Evolutionary conservation across 2,329 filamentous ascomycete species (phyloP), one percentile per base, ranked within the genome.

Genomic region (Diatrype stigma): DNA sequence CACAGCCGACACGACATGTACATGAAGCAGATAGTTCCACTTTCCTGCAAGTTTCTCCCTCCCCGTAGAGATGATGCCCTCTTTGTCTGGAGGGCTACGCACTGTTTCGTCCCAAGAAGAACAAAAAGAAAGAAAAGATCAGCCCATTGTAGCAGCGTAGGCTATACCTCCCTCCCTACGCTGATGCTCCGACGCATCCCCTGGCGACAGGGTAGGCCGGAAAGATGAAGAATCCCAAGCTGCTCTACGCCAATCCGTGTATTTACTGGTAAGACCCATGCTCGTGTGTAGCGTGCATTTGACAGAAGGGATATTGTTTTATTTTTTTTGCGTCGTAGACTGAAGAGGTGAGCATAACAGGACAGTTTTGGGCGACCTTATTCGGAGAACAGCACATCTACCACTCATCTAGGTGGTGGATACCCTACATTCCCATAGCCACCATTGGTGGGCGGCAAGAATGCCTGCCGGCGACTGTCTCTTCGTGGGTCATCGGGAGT

Each of bases 391-490:
- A 59, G 47, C 53, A 30, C 10, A 46, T 22, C 51, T 21, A 53
- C 38, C 45, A 50, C 19, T 19, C 4, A 48, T 56, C 66, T 62
- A 61, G 63, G 63, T 48, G 61, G 60, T 30, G 66, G 59, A 56
- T 69, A 70, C 46, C 68, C 67, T 48, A 65, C 60, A 42, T 57
- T 65, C 55, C 59, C 62, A 37, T 63, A 63, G 58, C 65, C 55
- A 61, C 73, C 65, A 53, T 76, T 74, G 2, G 75, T 69, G 8
- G 74, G 72, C 52, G 75, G 63, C 14, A 77, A 77, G 60, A 81
- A 80, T 1, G 76, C 78, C 58, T 82, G 79, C 56, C 80, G 72
- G 53, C 79, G 73, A 53, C 67, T 74, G 54, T 81, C 77, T 56
- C 74, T 73, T 50, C 77, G 76, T 47, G 73, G 56, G 42, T 83